Evolutionary conservation across 2,329 filamentous ascomycete genomes (phyloP), one percentile per base, ranked within the genome.

Genomic region (Colletotrichum orchidophilum): DNA sequence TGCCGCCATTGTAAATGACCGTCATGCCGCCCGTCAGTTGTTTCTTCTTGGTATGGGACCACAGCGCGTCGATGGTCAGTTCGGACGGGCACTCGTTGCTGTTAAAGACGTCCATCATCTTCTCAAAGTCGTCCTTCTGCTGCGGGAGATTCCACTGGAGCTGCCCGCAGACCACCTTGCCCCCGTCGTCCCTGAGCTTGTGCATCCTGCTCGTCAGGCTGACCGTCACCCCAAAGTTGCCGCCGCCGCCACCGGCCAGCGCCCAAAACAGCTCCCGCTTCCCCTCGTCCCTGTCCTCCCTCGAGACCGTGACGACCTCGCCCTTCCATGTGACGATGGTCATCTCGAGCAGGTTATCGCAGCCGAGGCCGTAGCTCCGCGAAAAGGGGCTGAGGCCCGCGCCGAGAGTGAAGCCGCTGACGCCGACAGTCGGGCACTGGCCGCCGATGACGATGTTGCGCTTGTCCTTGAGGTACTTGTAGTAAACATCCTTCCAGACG

Each of bases 211-310:
- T 35, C 63, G 78, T 80, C 71, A 81, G 74, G 26, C 79, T 15
- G 0, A 77, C 76, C 0, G 83, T 72, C 1, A 85, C 78, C 0
- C 83, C 83, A 31, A 81, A 84, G 3, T 83, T 84, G 2, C 80
- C 82, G 9, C 80, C 80, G 0, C 83, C 83, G 3, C 78, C 82
- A 5, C 83, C 83, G 1, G 80, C 75, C 3, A 84, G 77, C 0
- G 82, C 83, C 75, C 79, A 84, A 74, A 84, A 85, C 1, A 84
- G 71, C 3, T 73, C 59, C 3, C 75, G 71, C 0, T 76, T 74
- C 4, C 29, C 27, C 0, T 78, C 66, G 46, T 75, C 74, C 0
- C 13, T 63, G 0, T 74, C 67, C n/a, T 50, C 46, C 46, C 24
- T 26, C 18, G 46, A 50, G 5, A 50, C n/a, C 11, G 46, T 50